A percentile compares a stretch with the other conserved stretches of the same genome.
These are phyloP conservation scores for Schwanniomyces polymorphus DNA, from an alignment of 805 yeast species.

Conservation along the genomic window DNA sequence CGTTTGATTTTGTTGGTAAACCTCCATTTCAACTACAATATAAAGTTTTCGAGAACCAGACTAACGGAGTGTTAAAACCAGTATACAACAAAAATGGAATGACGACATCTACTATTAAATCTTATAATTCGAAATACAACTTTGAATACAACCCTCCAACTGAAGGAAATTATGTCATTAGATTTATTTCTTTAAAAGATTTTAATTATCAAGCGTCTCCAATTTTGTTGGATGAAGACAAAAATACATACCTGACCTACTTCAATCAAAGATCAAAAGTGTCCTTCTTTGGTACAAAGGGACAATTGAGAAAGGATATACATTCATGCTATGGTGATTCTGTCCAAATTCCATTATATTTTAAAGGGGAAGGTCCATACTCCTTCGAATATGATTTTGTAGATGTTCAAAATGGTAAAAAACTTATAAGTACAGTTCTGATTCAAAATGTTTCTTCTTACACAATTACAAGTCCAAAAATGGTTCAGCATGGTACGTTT, in stretches of 20 bases:
- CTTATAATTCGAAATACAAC: slow-evolving; percentile 19
- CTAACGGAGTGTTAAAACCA: slow-evolving; percentile 30
- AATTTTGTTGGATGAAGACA: slow-evolving; percentile 28
- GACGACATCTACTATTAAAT: slow-evolving; percentile 24
- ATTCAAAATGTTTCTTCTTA: slow-evolving; percentile 36
- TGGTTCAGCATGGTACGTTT: slow-evolving; percentile 72
- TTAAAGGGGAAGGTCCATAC: slow-evolving; percentile 84
- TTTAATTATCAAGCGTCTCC: slow-evolving; percentile 51
- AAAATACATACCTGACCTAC: slow-evolving; percentile 62
- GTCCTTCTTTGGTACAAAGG: slow-evolving; percentile 23
- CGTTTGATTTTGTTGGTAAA: slow-evolving; percentile 72
- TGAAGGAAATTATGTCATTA: slow-evolving; percentile 81
- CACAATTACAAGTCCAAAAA: slow-evolving; percentile 52
- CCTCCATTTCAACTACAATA: slow-evolving; percentile 78
- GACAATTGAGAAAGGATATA: slow-evolving; percentile 13
- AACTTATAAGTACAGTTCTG: slow-evolving; percentile 23
- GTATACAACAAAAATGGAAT: slow-evolving; percentile 31
- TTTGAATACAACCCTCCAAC: slow-evolving; percentile 72
- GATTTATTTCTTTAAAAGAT: slow-evolving; percentile 65
- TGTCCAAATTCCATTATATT: slow-evolving; percentile 48
- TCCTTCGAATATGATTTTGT: slow-evolving; percentile 66
- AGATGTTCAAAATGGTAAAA: slow-evolving; percentile 33
- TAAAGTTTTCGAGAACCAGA: slow-evolving; percentile 50
- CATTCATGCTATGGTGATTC: slow-evolving; percentile 30
- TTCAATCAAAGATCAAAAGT: slow-evolving; percentile 66